phyloP scores from a whole-genome alignment of 2,329 filamentous ascomycete genomes.

The Rutstroemia sydowiana region DNA sequence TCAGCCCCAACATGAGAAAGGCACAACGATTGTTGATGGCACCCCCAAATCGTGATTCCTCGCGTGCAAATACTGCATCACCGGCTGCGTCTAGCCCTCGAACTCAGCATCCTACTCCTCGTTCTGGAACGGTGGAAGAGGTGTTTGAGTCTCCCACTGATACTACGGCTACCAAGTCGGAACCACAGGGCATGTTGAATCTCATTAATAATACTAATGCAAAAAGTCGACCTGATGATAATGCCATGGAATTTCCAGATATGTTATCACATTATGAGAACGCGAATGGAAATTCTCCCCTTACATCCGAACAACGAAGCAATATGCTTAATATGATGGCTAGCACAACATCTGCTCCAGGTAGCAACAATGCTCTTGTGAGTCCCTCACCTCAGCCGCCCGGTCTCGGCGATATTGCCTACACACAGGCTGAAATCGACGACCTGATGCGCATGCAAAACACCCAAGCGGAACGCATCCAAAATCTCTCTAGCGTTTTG shows the following conservation, averaged over 20 bases:
- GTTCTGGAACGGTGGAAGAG: constrained; percentile 52
- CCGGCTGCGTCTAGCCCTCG: constrained; percentile 25
- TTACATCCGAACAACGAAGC: constrained; percentile 51
- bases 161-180: constrained; percentile 45
- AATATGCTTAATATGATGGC: constrained; percentile 55
- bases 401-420: constrained; percentile 53
- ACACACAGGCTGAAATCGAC: constrained; percentile 69
- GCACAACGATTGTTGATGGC: constrained; percentile 30
- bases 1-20: constrained; percentile 25
- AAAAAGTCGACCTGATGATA: constrained; percentile 34
- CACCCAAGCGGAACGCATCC: constrained; percentile 70
- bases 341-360: constrained; percentile 22
- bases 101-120: constrained; percentile 24
- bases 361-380: constrained; percentile 27
- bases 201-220: constrained; percentile 59
- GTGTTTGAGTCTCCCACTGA: constrained; percentile 45
- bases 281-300: constrained; percentile 44
- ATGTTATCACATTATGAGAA: constrained; percentile 34
- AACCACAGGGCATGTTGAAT: constrained; percentile 57
- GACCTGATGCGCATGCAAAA: constrained; percentile 70
- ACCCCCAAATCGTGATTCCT: constrained; percentile 16
- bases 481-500: constrained; percentile 65
- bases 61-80: constrained; percentile 12
- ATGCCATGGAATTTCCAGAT: constrained; percentile 43
- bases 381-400: constrained; percentile 34